These are phyloP conservation scores for Arthroderma sp. DNA, from an alignment of 2,329 filamentous ascomycete genomes.

Conservation along the genomic window DNA sequence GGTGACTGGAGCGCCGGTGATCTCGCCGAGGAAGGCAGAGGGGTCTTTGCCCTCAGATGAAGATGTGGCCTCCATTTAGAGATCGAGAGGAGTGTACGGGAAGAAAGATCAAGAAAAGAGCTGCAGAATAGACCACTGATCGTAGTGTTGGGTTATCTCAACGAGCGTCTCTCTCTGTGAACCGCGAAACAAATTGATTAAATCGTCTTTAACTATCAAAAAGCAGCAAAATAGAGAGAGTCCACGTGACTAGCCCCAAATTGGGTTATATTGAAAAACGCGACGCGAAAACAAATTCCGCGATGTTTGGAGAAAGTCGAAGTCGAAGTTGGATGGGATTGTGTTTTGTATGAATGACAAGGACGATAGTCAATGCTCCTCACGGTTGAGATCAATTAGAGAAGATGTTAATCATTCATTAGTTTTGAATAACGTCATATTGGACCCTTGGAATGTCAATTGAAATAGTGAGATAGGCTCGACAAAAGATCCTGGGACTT, in stretches of 20 bases:
- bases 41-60: slow-evolving; percentile 72
- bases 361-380: too few relatives aligned
- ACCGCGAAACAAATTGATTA: too few relatives aligned
- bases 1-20: slow-evolving; percentile 85
- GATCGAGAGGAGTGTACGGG: too few relatives aligned
- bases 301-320: neutral
- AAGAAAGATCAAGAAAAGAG: neutral
- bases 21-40: slow-evolving; percentile 82
- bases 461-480: neutral
- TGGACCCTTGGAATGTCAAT: neutral
- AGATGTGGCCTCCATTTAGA: slow-evolving; percentile 62
- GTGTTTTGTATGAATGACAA: too few relatives aligned
- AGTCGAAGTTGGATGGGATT: neutral
- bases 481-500: neutral
- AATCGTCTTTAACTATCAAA: neutral
- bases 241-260: neutral
- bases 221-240: too few relatives aligned
- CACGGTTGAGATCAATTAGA: too few relatives aligned
- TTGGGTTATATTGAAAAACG: slow-evolving; percentile 3
- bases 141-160: too few relatives aligned
- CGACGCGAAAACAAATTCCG: neutral
- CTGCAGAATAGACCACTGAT: too few relatives aligned
- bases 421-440: neutral
- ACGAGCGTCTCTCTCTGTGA: too few relatives aligned
- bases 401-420: neutral